Evolutionary conservation across 2,329 filamentous ascomycete species (phyloP), one percentile per base, ranked within the genome.

Genomic region (Colletotrichum brevisporum): DNA sequence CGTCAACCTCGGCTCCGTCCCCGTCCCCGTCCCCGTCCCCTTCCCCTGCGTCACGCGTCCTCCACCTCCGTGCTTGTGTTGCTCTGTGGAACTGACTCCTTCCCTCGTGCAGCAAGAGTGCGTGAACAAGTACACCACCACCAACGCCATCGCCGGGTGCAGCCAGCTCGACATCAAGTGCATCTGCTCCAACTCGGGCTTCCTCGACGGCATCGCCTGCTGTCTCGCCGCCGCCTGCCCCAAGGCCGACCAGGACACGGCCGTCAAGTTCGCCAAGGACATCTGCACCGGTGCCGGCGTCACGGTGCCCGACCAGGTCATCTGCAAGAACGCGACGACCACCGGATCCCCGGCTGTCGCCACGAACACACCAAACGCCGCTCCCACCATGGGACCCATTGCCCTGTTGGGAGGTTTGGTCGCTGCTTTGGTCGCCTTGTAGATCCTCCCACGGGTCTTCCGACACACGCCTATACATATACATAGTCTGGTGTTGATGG

Each of bases 151-250:
- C 61, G 81, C 76, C 58, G 81, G 78, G 71, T 84, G 82, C 75
- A 74, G 73, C 31, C 69, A 74, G 52, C 71, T 81, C 73, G 80
- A 83, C 75, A 75, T 82, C 67, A 74, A 71, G 61, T 84, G 82
- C 75, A 77, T 84, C 74, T 84, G 82, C 78, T 75, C 73, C 74
- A 82, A 83, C 77, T 55, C 72, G 54, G 63, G 76, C 51, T 83
- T 84, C 78, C 76, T 84, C 63, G 70, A 73, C 70, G 73, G 72
- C 71, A 82, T 84, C 55, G 80, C 82, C 59, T 84, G 82, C 78
- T 84, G 82, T 72, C 76, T 84, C 58, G 73, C 74, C 50, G 73
- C 74, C 41, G 71, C 70, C 52, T 84, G 82, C 75, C 73, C 76
- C 71, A 50, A 71, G 10, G 57, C 72, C 5, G 80, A 79, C 45